A percentile compares a stretch with the other conserved stretches of the same genome.
These are phyloP conservation scores for Leccinum brunneo-olivaceum DNA, from an alignment of 1,284 basidiomycete species.

Conservation along the genomic window DNA sequence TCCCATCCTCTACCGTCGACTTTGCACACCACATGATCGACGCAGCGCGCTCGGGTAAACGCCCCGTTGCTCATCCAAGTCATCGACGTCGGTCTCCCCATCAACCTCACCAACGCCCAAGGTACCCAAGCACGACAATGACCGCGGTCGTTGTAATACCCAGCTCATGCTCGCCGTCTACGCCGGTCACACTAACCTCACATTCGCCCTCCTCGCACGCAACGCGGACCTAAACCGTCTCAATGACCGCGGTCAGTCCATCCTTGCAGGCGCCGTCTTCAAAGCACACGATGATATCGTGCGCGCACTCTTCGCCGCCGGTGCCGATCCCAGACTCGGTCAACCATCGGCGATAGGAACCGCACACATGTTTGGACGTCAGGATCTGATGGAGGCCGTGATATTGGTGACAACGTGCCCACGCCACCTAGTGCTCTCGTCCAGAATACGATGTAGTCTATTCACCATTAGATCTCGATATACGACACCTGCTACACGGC, in stretches of 20 bases:
- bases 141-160: conserved; percentile 51
- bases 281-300: conserved; percentile 65
- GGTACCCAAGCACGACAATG: conserved; percentile 31
- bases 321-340: conserved; percentile 66
- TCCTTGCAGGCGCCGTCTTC: conserved; percentile 79
- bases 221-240: conserved; percentile 65
- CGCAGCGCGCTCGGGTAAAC: conserved; percentile 61
- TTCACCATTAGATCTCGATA: no score
- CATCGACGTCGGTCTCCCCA: conserved; percentile 67
- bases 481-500: conserved; percentile 19
- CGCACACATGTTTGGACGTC: conserved; percentile 59
- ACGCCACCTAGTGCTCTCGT: conserved; percentile 14
- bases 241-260: conserved; percentile 76
- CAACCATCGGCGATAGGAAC: conserved; percentile 70
- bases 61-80: conserved; percentile 48
- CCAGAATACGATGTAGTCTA: no score
- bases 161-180: conserved; percentile 82
- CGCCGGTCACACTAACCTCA: conserved; percentile 60
- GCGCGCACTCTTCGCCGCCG: conserved; percentile 48
- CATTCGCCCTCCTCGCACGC: conserved; percentile 45
- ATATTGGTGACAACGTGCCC: conserved; percentile 32
- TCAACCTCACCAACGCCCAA: conserved; percentile 72
- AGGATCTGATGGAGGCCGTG: conserved; percentile 46
- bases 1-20: conserved; percentile 47
- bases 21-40: conserved; percentile 77